Percentiles rank a stretch among this genome's conserved stretches.
These are phyloP conservation scores for Corrigiola litoralis DNA, from an alignment of 179 eudicot species.

Conservation along the genomic window DNA sequence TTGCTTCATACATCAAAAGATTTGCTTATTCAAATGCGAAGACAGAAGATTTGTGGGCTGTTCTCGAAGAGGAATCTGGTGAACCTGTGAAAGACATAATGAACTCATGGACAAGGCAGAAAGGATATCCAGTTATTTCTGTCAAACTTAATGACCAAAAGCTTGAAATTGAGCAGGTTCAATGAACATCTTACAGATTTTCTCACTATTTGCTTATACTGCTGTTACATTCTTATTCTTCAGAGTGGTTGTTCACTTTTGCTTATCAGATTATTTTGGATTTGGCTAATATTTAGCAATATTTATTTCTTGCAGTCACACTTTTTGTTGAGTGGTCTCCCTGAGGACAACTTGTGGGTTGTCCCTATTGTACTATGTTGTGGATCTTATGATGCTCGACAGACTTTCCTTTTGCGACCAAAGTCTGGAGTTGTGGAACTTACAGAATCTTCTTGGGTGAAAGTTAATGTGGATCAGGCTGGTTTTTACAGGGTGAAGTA, in stretches of 20 bases:
- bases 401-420: constrained; percentile 56
- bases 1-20: constrained; percentile 78
- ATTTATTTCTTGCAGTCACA: constrained; percentile 71
- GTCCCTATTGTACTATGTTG: constrained; percentile 78
- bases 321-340: constrained; percentile 72
- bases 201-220: too few species aligned
- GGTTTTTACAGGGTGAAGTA: constrained; percentile 94
- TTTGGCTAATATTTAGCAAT: too few species aligned
- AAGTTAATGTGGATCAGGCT: constrained; percentile 81
- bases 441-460: constrained; percentile 62
- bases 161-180: constrained; percentile 83
- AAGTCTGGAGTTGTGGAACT: constrained; percentile 54
- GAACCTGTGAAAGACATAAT: constrained; percentile 87
- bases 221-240: too few species aligned
- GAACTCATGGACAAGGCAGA: constrained; percentile 94
- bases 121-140: constrained; percentile 91
- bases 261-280: too few species aligned
- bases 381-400: constrained; percentile 68
- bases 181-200: too few species aligned
- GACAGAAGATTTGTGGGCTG: constrained; percentile 98
- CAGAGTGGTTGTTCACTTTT: too few species aligned
- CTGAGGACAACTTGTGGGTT: constrained; percentile 83
- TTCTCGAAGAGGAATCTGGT: constrained; percentile 80
- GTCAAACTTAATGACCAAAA: constrained; percentile 59
- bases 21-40: constrained; percentile 94